Percentiles rank a stretch among this genome's conserved stretches.
Conservation (phyloP, 2,329 filamentous ascomycete genomes). For the Elsinoe arachidis region DNA sequence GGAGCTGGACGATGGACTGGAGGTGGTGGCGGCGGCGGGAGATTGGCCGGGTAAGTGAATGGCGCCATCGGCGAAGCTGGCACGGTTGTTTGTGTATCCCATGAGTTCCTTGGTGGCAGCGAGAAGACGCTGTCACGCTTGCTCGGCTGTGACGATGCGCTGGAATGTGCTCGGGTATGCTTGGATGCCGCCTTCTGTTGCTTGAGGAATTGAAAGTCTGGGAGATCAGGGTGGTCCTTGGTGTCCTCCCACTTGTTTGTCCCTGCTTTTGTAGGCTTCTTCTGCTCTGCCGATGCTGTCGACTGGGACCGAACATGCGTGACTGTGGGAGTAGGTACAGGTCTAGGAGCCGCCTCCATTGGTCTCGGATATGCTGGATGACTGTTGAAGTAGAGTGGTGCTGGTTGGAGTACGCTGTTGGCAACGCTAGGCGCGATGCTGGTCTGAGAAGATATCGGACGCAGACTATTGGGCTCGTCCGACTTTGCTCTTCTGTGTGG, state of each 20-base stretch:
- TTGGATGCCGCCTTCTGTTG: conserved; percentile 6
- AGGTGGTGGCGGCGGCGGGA: conserved; percentile 1
- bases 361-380: not conserved
- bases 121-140: conserved; percentile 7
- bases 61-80: not conserved
- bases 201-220: conserved; percentile 6
- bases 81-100: not conserved
- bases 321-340: not conserved
- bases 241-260: conserved; percentile 8
- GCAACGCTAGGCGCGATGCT: not conserved
- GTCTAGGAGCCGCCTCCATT: not conserved
- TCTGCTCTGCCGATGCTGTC: not conserved
- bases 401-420: not conserved
- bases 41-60: not conserved
- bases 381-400: conserved; percentile 6
- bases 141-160: not conserved
- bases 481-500: conserved; percentile 3
- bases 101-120: not conserved
- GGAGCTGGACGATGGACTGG: not conserved
- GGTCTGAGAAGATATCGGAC: not conserved
- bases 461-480: not conserved
- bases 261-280: not conserved
- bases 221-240: conserved; percentile 9
- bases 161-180: conserved; percentile 1
- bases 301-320: not conserved